Evolutionary conservation across 2,329 filamentous ascomycete genomes (phyloP), one percentile per base, ranked within the genome.

Genomic region (Beauveria rudraprayagi): DNA sequence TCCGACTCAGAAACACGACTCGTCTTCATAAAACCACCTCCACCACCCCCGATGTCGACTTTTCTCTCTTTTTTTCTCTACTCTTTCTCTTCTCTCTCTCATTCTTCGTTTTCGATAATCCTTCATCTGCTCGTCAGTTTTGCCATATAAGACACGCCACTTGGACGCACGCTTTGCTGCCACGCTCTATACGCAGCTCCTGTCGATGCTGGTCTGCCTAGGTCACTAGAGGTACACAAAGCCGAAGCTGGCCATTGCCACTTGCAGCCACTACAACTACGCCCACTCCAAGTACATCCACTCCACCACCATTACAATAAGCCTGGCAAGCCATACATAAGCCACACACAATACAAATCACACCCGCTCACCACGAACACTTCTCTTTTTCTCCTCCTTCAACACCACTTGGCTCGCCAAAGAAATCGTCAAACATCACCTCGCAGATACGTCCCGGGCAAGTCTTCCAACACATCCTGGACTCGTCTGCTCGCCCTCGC

Each of bases 11-110:
- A 48, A 22, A 34, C 44, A 58, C 56, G 56, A 59, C 56, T 59
- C 56, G 47, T 51, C 56, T 59, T 60, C 56, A 53, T 60, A 60
- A 60, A 60, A 53, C 48, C 56, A 53, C 47, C 8, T 44, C 56
- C 48, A 60, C 56, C 56, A 60, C 56, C 44, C 56, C 34, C 28
- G 4, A 41, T 14, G 19, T 40, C 43, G 43, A 46, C 37, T 24
- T 14, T 37, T 55, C 16, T 22, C 34, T 37, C 34, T 14, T 37
- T 37, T 37, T 16, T 5, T 37, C 11, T 37, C 30, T 37, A 1
- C 34, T 37, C 34, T 37, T 5, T 34, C 34, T 37, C 30, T 28
- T 28, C 30, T 30, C 11, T 37, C 34, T 37, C 34, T 37, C 11
- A 14, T 14, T 37, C 34, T 14, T 16, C 11, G 16, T 37, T 5